Evolutionary conservation across 2,329 filamentous ascomycete genomes (phyloP).

Genomic region (Myotisia sp.): DNA sequence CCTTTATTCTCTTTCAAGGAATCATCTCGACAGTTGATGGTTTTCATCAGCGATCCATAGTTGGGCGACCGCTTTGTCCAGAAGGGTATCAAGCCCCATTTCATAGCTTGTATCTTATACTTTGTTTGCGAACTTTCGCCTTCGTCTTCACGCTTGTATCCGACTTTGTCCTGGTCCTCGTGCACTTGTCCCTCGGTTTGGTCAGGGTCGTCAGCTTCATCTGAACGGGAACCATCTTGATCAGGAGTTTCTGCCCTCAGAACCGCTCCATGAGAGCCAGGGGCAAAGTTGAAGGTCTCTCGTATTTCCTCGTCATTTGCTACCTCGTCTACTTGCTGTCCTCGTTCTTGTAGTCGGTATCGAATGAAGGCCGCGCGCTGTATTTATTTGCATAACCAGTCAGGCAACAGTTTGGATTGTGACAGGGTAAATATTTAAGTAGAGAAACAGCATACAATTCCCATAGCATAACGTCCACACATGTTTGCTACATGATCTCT

Average conservation of each 20-base stretch:
- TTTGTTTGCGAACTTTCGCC: constrained; percentile 20
- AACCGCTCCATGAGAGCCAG: constrained; percentile 70
- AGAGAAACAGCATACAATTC: constrained; percentile 37
- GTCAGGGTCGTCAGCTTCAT: constrained; percentile 1
- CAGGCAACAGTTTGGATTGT: constrained; percentile 4
- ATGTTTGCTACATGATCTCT: constrained; percentile 35
- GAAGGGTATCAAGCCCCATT: constrained; percentile 87
- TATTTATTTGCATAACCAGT: too few species aligned
- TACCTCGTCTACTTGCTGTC: constrained; percentile 57
- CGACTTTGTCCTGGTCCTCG: constrained; percentile 15
- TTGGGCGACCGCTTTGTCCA: constrained; percentile 80
- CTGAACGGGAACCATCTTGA: constrained; percentile 32
- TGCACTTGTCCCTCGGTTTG: constrained; percentile 19
- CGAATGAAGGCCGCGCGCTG: constrained; percentile 67
- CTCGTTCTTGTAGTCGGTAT: constrained; percentile 55
- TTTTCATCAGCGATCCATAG: constrained; percentile 64
- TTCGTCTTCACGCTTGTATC: constrained; percentile 13
- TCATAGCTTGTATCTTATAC: constrained; percentile 85
- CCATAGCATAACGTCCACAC: constrained; percentile 55
- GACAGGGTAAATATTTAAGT: not conserved
- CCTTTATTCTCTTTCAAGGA: constrained; percentile 60
- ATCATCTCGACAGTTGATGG: constrained; percentile 91
- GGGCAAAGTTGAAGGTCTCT: constrained; percentile 85
- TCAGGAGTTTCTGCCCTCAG: constrained; percentile 63
- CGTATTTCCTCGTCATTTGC: constrained; percentile 57